Evolutionary conservation across 371 early-diverging fungal species (phyloP).

Genomic region (Blakeslea trispora): DNA sequence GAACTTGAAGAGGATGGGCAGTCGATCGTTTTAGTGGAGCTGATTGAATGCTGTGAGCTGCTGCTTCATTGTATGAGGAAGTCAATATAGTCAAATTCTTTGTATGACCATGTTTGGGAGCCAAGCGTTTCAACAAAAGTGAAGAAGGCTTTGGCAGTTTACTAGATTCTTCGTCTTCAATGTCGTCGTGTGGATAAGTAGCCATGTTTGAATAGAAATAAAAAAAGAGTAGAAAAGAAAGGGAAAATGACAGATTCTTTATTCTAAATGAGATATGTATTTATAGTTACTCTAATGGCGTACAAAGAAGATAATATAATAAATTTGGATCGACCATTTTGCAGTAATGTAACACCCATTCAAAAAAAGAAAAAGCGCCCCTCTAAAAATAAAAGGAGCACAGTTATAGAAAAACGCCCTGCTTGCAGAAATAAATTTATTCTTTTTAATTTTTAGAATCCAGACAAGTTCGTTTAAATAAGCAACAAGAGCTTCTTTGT

Average conservation of each 20-base stretch:
- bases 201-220: not conserved
- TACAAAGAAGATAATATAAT: slow-evolving; percentile 12
- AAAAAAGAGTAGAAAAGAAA: slow-evolving; percentile 1
- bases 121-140: slow-evolving; percentile 45
- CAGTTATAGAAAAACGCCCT: not conserved
- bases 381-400: slow-evolving; percentile 7
- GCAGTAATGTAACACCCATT: slow-evolving; percentile 14
- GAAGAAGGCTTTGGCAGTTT: slow-evolving; percentile 39
- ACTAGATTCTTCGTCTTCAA: not conserved
- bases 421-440: too few species aligned
- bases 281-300: slow-evolving; percentile 18
- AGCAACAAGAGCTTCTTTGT: too few species aligned
- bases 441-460: too few species aligned
- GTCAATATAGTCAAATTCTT: slow-evolving; percentile 63
- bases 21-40: slow-evolving; percentile 51
- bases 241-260: slow-evolving; percentile 20
- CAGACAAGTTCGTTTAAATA: too few species aligned
- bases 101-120: slow-evolving; percentile 46
- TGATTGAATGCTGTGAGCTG: slow-evolving; percentile 43
- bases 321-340: slow-evolving; percentile 5
- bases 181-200: not conserved
- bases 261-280: slow-evolving; percentile 15
- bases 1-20: slow-evolving; percentile 13
- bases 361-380: slow-evolving; percentile 5
- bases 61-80: slow-evolving; percentile 52